Conservation (phyloP, 768 basidiomycete species). For the Rhizopogon sp. region DNA sequence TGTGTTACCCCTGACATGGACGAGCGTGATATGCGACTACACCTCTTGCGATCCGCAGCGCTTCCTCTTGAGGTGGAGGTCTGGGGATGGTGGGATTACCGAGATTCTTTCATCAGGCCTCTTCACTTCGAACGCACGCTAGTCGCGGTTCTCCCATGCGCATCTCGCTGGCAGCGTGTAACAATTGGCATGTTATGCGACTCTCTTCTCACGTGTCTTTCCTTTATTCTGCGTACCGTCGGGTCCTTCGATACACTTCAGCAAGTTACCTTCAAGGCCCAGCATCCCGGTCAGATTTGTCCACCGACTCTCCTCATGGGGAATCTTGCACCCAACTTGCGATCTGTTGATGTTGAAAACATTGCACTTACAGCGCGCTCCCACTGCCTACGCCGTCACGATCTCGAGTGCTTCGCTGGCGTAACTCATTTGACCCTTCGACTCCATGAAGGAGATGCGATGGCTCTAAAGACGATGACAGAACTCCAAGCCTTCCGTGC, state of each 20-base stretch:
- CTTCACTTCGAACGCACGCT: conserved; percentile 23
- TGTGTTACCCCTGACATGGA: conserved; percentile 16
- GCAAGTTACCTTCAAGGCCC: conserved; percentile 25
- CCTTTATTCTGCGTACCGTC: conserved; percentile 18
- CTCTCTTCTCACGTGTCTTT: conserved; percentile 24
- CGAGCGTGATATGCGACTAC: not conserved
- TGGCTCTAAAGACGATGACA: conserved; percentile 23
- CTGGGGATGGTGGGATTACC: conserved; percentile 24
- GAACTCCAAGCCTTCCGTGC: conserved; percentile 22
- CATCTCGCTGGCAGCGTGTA: conserved; percentile 23
- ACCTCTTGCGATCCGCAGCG: not conserved
- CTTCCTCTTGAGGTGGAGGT: conserved; percentile 21
- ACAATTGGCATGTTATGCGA: conserved; percentile 22
- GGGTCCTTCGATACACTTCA: conserved; percentile 17
- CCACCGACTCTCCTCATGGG: conserved; percentile 20
- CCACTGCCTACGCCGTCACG: conserved; percentile 8
- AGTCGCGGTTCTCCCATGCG: conserved; percentile 21
- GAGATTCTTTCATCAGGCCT: conserved; percentile 14
- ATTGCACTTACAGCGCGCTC: conserved; percentile 19
- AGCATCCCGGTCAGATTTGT: conserved; percentile 25
- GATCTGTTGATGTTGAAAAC: conserved; percentile 25
- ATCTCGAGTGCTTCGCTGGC: conserved; percentile 13
- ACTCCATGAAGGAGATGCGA: conserved; percentile 21
- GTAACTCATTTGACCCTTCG: conserved; percentile 23
- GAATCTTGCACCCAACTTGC: conserved; percentile 11